Evolutionary conservation across 2,329 filamentous ascomycete genomes (phyloP).

Genomic region (Fusarium sp.): DNA sequence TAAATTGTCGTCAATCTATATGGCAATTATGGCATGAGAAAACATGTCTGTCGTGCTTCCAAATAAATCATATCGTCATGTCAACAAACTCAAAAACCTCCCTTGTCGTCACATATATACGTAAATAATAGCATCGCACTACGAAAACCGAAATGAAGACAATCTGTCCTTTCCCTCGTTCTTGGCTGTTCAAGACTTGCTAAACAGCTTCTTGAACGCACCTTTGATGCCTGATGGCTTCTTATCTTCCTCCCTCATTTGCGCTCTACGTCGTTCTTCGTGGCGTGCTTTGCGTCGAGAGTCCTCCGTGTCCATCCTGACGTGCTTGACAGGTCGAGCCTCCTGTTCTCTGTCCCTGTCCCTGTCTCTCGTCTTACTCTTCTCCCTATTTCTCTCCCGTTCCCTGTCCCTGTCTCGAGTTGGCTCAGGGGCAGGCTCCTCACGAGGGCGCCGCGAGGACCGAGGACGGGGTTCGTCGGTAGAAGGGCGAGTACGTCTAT

Average conservation of each 20-base stretch:
- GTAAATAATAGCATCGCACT: conserved; percentile 35
- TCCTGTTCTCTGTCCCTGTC: conserved; percentile 8
- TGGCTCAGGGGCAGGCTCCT: conserved; percentile 25
- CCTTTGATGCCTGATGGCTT: conserved; percentile 44
- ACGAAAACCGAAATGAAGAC: conserved; percentile 31
- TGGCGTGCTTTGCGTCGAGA: conserved; percentile 48
- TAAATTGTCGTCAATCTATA: conserved; percentile 24
- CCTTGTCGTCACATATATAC: conserved; percentile 39
- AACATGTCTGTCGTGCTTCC: conserved; percentile 24
- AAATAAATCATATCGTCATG: conserved; percentile 18
- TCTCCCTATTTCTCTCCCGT: conserved; percentile 12
- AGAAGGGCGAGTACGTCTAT: conserved; percentile 28
- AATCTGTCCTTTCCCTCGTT: conserved; percentile 9
- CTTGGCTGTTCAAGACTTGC: conserved; percentile 29
- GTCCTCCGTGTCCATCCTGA: conserved; percentile 47
- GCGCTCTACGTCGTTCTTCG: conserved; percentile 45
- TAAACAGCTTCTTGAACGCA: conserved; percentile 46
- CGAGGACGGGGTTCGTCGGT: conserved; percentile 36
- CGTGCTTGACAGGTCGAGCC: conserved; percentile 29
- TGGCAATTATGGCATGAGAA: conserved; percentile 16
- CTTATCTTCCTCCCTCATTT: conserved; percentile 45
- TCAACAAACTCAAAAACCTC: conserved; percentile 10
- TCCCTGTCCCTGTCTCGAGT: conserved; percentile 25
- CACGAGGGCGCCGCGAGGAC: conserved; percentile 33
- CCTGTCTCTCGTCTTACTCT: conserved; percentile 10